Evolutionary conservation across 2,329 filamentous ascomycete species (phyloP).

Genomic region (Talaromyces sp.): DNA sequence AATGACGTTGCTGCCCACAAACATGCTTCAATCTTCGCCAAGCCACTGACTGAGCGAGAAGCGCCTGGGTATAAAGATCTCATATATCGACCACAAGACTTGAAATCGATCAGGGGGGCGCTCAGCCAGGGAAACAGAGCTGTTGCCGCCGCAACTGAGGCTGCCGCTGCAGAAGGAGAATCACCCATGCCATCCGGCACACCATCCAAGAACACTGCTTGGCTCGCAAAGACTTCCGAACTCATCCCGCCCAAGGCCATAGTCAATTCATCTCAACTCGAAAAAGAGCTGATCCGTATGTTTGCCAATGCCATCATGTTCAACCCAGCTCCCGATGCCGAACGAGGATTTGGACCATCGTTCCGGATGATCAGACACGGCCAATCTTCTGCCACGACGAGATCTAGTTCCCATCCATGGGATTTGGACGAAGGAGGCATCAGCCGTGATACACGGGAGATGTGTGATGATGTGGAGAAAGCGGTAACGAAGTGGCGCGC

Average conservation of each 20-base stretch:
- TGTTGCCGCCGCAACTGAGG: conserved; percentile 46
- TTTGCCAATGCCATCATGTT: conserved; percentile 99
- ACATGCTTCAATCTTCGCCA: conserved; percentile 74
- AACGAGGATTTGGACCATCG: conserved; percentile 63
- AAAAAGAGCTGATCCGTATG: conserved; percentile 92
- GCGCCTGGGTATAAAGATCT: conserved; percentile 73
- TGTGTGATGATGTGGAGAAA: conserved; percentile 84
- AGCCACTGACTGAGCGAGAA: conserved; percentile 68
- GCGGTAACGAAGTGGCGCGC: conserved; percentile 71
- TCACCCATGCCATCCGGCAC: conserved; percentile 34
- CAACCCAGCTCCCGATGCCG: conserved; percentile 75
- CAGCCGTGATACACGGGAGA: conserved; percentile 80
- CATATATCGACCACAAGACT: conserved; percentile 70
- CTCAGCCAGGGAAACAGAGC: conserved; percentile 53
- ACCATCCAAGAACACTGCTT: conserved; percentile 40
- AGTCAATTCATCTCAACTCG: conserved; percentile 87
- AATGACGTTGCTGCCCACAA: conserved; percentile 75
- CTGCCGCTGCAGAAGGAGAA: conserved; percentile 60
- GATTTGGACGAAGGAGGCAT: conserved; percentile 78
- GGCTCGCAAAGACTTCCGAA: conserved; percentile 62
- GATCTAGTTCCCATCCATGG: conserved; percentile 52
- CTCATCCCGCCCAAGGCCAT: conserved; percentile 82
- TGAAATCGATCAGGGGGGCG: conserved; percentile 72
- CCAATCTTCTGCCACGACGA: conserved; percentile 22
- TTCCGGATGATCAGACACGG: conserved; percentile 52